Evolutionary conservation across 495 filamentous ascomycete species (phyloP), one percentile per base, ranked within the genome.

Genomic region (Daldinia childiae): DNA sequence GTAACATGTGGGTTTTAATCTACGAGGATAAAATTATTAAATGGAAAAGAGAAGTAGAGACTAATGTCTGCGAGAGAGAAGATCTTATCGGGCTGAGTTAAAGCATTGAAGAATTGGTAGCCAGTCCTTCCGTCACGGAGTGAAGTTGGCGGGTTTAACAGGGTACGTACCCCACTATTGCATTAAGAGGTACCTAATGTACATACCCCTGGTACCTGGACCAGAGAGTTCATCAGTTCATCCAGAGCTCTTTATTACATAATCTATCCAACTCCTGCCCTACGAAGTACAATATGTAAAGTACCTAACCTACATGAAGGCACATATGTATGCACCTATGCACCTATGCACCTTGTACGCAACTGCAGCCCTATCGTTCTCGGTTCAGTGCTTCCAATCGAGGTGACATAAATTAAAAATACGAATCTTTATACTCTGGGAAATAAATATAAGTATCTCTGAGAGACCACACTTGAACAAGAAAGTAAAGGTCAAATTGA

Each of bases 111-210:
- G 21, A 45, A 19, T 41, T 51, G 68, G 36, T 19, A 66, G 52
- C 68, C 43, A 52, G 58, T 32, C 30, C 34, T 59, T 48, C 58
- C 66, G 48, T 50, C 58, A 64, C 64, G 55, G 19, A 64, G 69
- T 68, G 69, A 72, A 64, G 69, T 72, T 61, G 54, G 54, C 12
- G 26, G 50, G 27, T 54, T 27, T 54, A 29, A 54, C 50, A 30
- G 27, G 50, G 50, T 30, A 54, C 50, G 14, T 54, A 52, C 41
- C 19, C 41, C 41, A 45, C 41, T 45, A 19, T 45, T 6, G 39
- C 39, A 43, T 43, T 34, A n/a, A n/a, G n/a, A n/a, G 6, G 4
- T 30, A 30, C 29, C 7, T 30, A 30, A 30, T 30, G 29, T 30
- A 30, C 27, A 2, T 29, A 43, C 27, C 27, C 27, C 27, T 29